phyloP scores from a whole-genome alignment of 2,329 filamentous ascomycete species.

The Xylariaceae sp. region DNA sequence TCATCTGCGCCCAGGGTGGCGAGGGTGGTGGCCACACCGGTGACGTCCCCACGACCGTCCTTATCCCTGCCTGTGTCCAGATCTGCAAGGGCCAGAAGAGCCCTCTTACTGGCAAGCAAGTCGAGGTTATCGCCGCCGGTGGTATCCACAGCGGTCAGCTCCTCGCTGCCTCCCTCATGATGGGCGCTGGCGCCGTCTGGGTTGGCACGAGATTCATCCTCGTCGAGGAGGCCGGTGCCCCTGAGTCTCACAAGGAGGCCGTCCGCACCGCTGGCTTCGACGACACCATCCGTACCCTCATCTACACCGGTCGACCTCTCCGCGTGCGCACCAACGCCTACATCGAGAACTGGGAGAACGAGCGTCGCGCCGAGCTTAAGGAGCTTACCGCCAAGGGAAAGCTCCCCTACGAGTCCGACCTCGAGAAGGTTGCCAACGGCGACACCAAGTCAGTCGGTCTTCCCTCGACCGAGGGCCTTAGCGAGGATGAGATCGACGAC shows the following conservation, averaged over 20 bases:
- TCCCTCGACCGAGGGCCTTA: conserved; percentile 54
- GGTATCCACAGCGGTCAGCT: conserved; percentile 91
- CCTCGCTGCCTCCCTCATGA: conserved; percentile 83
- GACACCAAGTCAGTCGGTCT: conserved; percentile 34
- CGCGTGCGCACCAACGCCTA: conserved; percentile 92
- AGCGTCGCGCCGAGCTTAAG: conserved; percentile 86
- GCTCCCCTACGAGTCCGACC: conserved; percentile 89
- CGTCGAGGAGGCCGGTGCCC: conserved; percentile 87
- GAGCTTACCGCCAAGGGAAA: conserved; percentile 81
- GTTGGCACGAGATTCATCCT: conserved; percentile 95
- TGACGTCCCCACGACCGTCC: conserved; percentile 82
- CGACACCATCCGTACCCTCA: conserved; percentile 94
- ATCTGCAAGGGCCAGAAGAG: conserved; percentile 75
- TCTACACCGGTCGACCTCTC: conserved; percentile 94
- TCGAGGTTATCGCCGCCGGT: conserved; percentile 89
- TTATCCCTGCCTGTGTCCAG: conserved; percentile 88
- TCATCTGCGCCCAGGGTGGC: conserved; percentile 97
- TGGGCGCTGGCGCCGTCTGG: conserved; percentile 91
- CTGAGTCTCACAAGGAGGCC: conserved; percentile 90
- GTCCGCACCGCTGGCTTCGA: conserved; percentile 88
- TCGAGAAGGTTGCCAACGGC: conserved; percentile 66
- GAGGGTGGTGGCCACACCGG: conserved; percentile 97
- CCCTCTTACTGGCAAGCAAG: conserved; percentile 77
- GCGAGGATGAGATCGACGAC: conserved; percentile 67
- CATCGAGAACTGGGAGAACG: conserved; percentile 93